Evolutionary conservation across 2,329 filamentous ascomycete species (phyloP).

Genomic region (Corynespora cassiicola): DNA sequence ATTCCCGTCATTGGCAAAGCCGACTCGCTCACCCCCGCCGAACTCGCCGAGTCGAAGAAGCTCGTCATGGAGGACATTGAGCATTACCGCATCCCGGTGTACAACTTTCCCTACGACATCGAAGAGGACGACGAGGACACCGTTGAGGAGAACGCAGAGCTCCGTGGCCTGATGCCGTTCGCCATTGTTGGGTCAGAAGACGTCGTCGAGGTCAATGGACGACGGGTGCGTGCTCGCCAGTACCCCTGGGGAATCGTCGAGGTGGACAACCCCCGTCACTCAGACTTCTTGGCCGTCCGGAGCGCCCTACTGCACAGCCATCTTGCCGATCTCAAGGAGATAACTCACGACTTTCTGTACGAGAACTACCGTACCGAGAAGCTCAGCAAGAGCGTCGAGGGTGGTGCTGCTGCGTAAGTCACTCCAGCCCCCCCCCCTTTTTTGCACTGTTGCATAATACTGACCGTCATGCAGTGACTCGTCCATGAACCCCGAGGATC

Average conservation of each 20-base stretch:
- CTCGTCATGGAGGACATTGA: slow-evolving; percentile 99
- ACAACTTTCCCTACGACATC: slow-evolving; percentile 99
- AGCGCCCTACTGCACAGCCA: slow-evolving; percentile 97
- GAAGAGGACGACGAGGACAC: slow-evolving; percentile 99
- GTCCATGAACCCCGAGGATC: slow-evolving; percentile 96
- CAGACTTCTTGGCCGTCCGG: slow-evolving; percentile 96
- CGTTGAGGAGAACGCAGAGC: slow-evolving; percentile 97
- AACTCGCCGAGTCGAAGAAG: slow-evolving; percentile 99
- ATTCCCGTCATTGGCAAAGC: slow-evolving; percentile 99
- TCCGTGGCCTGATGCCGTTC: slow-evolving; percentile 97
- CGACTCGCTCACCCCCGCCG: slow-evolving; percentile 93
- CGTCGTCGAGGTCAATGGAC: slow-evolving; percentile 89
- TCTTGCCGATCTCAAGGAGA: slow-evolving; percentile 97
- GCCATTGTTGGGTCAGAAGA: slow-evolving; percentile 98
- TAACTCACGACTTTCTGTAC: slow-evolving; percentile 99
- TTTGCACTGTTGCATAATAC: slow-evolving; percentile 6
- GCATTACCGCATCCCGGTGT: slow-evolving; percentile 98
- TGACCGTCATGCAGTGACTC: slow-evolving; percentile 63
- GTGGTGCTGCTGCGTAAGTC: slow-evolving; percentile 84
- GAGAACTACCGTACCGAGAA: slow-evolving; percentile 99
- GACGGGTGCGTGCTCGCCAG: slow-evolving; percentile 90
- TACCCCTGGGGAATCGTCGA: slow-evolving; percentile 99
- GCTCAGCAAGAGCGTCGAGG: slow-evolving; percentile 98
- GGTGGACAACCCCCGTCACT: slow-evolving; percentile 98
- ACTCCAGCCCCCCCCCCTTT: too few species aligned